Evolutionary conservation across 768 basidiomycete species (phyloP).

Genomic region (Rubroboletus satanas): DNA sequence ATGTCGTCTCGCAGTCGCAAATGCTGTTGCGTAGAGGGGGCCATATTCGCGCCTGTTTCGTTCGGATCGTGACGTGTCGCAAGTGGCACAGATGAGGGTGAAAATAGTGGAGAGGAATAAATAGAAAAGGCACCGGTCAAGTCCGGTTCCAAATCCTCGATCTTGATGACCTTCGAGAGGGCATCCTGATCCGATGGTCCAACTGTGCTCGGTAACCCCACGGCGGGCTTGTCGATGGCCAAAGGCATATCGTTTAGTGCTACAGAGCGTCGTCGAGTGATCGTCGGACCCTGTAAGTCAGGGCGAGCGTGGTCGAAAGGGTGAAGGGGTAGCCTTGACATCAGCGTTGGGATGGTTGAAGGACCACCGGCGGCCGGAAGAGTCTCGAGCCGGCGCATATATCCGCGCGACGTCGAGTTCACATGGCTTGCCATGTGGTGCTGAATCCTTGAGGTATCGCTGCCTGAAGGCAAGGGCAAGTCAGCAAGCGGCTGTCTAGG

Average conservation of each 20-base stretch:
- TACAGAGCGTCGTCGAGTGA: background rate
- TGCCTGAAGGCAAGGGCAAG: conserved; percentile 2
- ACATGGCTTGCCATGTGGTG: background rate
- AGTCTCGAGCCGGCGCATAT: conserved; percentile 7
- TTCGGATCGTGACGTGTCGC: background rate
- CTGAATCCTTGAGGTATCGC: background rate
- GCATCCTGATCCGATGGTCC: background rate
- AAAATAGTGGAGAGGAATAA: conserved; percentile 11
- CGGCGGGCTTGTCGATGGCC: background rate
- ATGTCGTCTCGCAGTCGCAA: background rate
- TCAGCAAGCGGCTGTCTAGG: conserved; percentile 21
- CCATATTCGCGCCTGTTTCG: background rate
- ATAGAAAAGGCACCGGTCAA: conserved; percentile 13
- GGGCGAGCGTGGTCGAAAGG: background rate
- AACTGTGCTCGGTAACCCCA: background rate
- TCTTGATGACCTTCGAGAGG: conserved; percentile 14
- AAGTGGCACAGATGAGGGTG: conserved; percentile 2
- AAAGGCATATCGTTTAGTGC: background rate
- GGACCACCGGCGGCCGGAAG: background rate
- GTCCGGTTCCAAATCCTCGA: conserved; percentile 13
- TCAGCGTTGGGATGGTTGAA: background rate
- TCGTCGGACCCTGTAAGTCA: background rate
- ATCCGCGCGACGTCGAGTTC: conserved; percentile 2
- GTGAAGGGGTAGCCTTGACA: background rate
- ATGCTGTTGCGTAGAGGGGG: background rate